phyloP scores from a whole-genome alignment of 768 basidiomycete species.

The Mycena metata region DNA sequence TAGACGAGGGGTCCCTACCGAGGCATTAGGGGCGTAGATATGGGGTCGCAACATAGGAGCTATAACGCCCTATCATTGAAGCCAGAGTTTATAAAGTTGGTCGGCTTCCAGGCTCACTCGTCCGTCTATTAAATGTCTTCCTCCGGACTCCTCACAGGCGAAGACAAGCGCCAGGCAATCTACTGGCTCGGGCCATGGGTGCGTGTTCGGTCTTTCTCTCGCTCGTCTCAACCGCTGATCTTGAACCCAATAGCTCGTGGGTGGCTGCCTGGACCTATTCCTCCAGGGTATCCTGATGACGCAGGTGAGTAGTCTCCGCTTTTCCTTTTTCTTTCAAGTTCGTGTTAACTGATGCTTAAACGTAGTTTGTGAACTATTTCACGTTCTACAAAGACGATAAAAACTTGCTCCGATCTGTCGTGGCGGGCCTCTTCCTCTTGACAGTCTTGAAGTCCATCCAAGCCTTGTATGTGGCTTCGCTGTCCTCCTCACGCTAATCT shows the following conservation, averaged over 20 bases:
- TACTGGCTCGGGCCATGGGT: conserved; percentile 17
- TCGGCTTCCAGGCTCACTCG: too few species aligned
- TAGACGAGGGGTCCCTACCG: too few species aligned
- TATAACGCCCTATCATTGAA: too few species aligned
- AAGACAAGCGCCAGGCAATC: neutral
- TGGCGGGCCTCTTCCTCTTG: neutral
- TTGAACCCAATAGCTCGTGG: conserved; percentile 6
- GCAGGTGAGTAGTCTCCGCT: neutral
- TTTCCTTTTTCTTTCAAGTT: neutral
- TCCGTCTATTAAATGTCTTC: too few species aligned
- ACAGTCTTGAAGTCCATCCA: conserved; percentile 47
- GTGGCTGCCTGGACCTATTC: conserved; percentile 6
- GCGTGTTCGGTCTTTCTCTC: neutral
- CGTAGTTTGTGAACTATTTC: conserved; percentile 12
- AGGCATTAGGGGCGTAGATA: too few species aligned
- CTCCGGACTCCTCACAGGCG: conserved; percentile 2
- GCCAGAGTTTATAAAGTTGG: too few species aligned
- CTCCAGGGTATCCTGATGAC: conserved; percentile 2
- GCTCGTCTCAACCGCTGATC: neutral
- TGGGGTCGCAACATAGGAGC: too few species aligned
- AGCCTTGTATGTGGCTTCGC: conserved; percentile 42
- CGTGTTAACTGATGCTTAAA: neutral
- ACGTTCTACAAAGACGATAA: conserved; percentile 1
- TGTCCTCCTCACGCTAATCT: neutral
- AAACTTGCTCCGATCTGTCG: neutral